These are phyloP conservation scores for Crotalaria pallida DNA, from an alignment of 306 rosid species.

Conservation along the genomic window DNA sequence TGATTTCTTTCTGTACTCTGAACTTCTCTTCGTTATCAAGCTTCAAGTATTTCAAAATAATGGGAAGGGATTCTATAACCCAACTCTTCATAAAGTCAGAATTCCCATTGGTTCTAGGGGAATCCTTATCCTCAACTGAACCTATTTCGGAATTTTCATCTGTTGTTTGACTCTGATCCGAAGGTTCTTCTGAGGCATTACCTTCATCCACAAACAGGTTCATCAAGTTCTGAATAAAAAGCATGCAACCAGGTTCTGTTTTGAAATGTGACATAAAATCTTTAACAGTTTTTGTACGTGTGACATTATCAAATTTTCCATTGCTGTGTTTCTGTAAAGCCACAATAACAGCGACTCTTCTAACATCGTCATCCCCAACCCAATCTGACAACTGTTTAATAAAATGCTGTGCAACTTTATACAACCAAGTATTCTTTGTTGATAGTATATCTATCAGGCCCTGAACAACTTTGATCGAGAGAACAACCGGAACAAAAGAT, in stretches of 20 bases:
- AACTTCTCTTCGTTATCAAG: slow-evolving; percentile 63
- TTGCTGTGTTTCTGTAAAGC: slow-evolving; percentile 92
- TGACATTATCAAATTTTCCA: slow-evolving; percentile 66
- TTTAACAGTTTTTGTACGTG: slow-evolving; percentile 70
- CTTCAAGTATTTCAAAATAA: slow-evolving; percentile 63
- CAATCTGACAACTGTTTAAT: slow-evolving; percentile 64
- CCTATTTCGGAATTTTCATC: slow-evolving; percentile 95
- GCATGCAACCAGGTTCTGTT: slow-evolving; percentile 81
- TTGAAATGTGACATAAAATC: slow-evolving; percentile 72
- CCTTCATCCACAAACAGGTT: slow-evolving; percentile 84
- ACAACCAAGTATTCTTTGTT: slow-evolving; percentile 76
- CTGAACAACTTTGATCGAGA: slow-evolving; percentile 84
- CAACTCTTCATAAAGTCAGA: slow-evolving; percentile 78
- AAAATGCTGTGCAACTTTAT: slow-evolving; percentile 72
- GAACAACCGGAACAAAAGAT: slow-evolving; percentile 52
- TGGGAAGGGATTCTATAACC: slow-evolving; percentile 86
- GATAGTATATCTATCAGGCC: slow-evolving; percentile 81
- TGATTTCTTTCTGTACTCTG: slow-evolving; percentile 63
- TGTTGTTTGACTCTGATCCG: slow-evolving; percentile 96
- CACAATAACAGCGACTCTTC: slow-evolving; percentile 79
- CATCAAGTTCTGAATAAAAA: slow-evolving; percentile 71
- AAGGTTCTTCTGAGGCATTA: slow-evolving; percentile 79
- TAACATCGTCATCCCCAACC: slow-evolving; percentile 72
- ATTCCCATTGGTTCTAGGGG: slow-evolving; percentile 49
- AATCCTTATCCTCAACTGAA: slow-evolving; percentile 77